Evolutionary conservation across 768 basidiomycete species (phyloP).

Genomic region (Phylloporus arenicola): DNA sequence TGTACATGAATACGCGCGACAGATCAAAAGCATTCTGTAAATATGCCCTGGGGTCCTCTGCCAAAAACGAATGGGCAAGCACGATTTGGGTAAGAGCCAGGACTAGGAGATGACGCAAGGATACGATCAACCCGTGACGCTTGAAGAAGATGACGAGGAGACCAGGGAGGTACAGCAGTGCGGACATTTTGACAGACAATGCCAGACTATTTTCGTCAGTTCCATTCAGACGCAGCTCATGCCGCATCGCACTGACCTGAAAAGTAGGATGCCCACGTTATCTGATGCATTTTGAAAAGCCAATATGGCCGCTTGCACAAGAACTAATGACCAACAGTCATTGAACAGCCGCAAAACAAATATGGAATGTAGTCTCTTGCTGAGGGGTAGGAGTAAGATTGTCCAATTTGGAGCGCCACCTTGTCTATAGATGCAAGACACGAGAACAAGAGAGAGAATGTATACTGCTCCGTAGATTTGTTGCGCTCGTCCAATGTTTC

Average conservation of each 20-base stretch:
- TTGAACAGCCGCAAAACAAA: slow-evolving; percentile 91
- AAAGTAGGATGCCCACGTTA: slow-evolving; percentile 58
- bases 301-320: slow-evolving; percentile 61
- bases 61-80: slow-evolving; percentile 68
- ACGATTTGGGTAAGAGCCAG: slow-evolving; percentile 44
- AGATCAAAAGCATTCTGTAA: slow-evolving; percentile 78
- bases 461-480: slow-evolving; percentile 77
- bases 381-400: slow-evolving; percentile 67
- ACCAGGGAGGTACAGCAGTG: slow-evolving; percentile 85
- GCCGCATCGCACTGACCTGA: slow-evolving; percentile 51
- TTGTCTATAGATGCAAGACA: slow-evolving; percentile 63
- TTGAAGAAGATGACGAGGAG: slow-evolving; percentile 79
- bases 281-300: slow-evolving; percentile 58
- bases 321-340: slow-evolving; percentile 80
- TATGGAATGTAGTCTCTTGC: slow-evolving; percentile 93
- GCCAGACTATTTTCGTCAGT: slow-evolving; percentile 35
- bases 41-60: slow-evolving; percentile 57
- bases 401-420: slow-evolving; percentile 68
- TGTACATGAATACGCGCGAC: slow-evolving; percentile 81
- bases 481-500: slow-evolving; percentile 60
- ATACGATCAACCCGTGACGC: slow-evolving; percentile 52
- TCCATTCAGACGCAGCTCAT: not conserved
- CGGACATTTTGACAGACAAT: slow-evolving; percentile 93
- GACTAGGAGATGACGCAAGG: slow-evolving; percentile 43
- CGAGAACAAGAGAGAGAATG: slow-evolving; percentile 54